Percentiles rank a stretch among this genome's conserved stretches.
These are phyloP conservation scores for Mycosarcoma maydis DNA, from an alignment of 1,284 basidiomycete genomes.

Conservation along the genomic window DNA sequence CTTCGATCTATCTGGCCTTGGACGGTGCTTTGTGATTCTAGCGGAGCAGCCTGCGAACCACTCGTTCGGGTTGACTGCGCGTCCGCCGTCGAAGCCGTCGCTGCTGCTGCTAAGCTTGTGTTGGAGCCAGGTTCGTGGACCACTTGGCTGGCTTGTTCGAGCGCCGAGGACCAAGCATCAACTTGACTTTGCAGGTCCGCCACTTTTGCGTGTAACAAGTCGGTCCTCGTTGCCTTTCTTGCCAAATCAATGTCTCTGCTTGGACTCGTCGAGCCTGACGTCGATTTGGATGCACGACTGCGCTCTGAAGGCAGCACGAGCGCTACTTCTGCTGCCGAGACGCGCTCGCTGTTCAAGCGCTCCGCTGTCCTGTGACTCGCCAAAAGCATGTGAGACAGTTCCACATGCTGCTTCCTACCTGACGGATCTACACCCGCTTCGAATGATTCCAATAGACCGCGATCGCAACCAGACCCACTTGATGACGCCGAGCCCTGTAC, in stretches of 20 bases:
- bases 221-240: conserved; percentile 13
- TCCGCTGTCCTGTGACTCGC: conserved; percentile 12
- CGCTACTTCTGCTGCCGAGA: conserved; percentile 17
- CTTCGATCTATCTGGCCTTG: not conserved
- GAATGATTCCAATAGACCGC: conserved; percentile 2
- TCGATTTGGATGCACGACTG: not conserved
- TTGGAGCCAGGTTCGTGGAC: no score
- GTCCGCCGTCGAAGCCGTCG: not conserved
- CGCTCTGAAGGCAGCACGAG: conserved; percentile 32
- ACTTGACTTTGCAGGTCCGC: conserved; percentile 27
- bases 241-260: not conserved
- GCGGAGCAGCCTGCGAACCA: not conserved
- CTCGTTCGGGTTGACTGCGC: not conserved
- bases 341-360: conserved; percentile 26
- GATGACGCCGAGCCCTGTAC: not conserved
- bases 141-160: conserved; percentile 5
- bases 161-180: conserved; percentile 25
- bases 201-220: conserved; percentile 38
- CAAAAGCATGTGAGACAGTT: conserved; percentile 17
- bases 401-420: conserved; percentile 13
- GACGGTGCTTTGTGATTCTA: not conserved
- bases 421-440: not conserved
- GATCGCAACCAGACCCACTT: not conserved
- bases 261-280: not conserved
- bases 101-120: no score